A percentile compares a stretch with the other conserved stretches of the same genome.
These are phyloP conservation scores for Talaromyces sp. DNA, from an alignment of 2,329 filamentous ascomycete species.

Conservation along the genomic window DNA sequence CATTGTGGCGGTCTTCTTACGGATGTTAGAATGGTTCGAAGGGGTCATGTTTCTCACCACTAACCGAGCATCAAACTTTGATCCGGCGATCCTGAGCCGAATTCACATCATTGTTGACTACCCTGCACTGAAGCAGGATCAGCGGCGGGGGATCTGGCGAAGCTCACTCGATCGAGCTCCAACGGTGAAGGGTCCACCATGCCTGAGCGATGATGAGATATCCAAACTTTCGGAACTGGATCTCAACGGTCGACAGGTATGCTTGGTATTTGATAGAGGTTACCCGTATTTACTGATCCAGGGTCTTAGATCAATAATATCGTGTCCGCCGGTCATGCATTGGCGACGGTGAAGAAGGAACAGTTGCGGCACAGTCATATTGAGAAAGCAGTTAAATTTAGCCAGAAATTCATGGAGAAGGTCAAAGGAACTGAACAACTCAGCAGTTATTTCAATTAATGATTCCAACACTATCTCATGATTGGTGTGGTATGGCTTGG, in stretches of 20 bases:
- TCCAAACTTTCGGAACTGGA: neutral
- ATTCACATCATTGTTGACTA: constrained; percentile 3
- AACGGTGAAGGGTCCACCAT: neutral
- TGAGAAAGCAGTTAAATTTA: constrained; percentile 6
- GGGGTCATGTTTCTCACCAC: constrained; percentile 41
- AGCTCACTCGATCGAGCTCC: constrained; percentile 2
- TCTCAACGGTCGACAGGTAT: constrained; percentile 5
- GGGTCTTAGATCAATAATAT: constrained; percentile 7
- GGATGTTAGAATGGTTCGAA: constrained; percentile 37
- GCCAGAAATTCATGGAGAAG: constrained; percentile 4
- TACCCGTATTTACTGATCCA: neutral
- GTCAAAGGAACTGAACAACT: constrained; percentile 3
- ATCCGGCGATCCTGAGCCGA: constrained; percentile 6
- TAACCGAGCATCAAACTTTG: constrained; percentile 27
- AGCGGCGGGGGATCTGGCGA: neutral
- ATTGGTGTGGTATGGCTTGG: too few relatives aligned
- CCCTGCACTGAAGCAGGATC: constrained; percentile 4
- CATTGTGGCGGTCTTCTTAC: constrained; percentile 26
- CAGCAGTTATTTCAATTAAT: constrained; percentile 5
- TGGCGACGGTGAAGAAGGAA: constrained; percentile 1
- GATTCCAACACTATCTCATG: too few relatives aligned
- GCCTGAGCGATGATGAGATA: constrained; percentile 1
- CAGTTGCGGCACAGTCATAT: constrained; percentile 3
- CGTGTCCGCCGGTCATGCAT: neutral
- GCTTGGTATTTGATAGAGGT: neutral